phyloP scores from a whole-genome alignment of 768 basidiomycete species.

The Polyporus arcularius region DNA sequence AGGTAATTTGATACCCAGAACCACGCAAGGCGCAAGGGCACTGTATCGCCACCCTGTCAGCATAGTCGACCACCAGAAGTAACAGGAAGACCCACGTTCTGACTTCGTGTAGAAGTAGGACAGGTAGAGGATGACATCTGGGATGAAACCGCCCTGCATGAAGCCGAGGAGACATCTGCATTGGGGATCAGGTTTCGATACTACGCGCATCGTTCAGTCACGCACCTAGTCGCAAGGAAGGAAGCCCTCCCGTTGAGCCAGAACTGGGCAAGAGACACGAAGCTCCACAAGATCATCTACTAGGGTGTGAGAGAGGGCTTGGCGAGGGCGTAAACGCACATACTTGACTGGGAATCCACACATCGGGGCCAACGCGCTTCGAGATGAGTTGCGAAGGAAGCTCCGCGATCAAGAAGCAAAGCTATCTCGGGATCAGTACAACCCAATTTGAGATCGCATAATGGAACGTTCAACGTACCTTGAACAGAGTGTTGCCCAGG shows the following conservation, averaged over 20 bases:
- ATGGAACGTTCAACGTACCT: slow-evolving; percentile 34
- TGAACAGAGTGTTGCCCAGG: slow-evolving; percentile 61
- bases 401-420: slow-evolving; percentile 44
- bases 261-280: slow-evolving; percentile 57
- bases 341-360: slow-evolving; percentile 65
- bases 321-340: background rate
- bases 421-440: slow-evolving; percentile 2
- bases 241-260: slow-evolving; percentile 54
- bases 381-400: slow-evolving; percentile 69
- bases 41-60: slow-evolving; percentile 26
- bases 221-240: slow-evolving; percentile 56
- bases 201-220: background rate
- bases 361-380: slow-evolving; percentile 67
- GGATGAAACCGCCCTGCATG: slow-evolving; percentile 65
- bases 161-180: slow-evolving; percentile 54
- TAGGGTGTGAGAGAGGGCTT: background rate
- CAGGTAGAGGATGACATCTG: slow-evolving; percentile 64
- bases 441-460: background rate
- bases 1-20: slow-evolving; percentile 69
- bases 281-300: slow-evolving; percentile 58
- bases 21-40: slow-evolving; percentile 66
- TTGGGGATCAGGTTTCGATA: background rate
- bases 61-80: background rate
- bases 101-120: slow-evolving; percentile 64
- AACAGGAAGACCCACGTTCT: slow-evolving; percentile 43